A percentile compares a stretch with the other conserved stretches of the same genome.
phyloP scores from a whole-genome alignment of 305 asterid genomes.

The Monarda citriodora region DNA sequence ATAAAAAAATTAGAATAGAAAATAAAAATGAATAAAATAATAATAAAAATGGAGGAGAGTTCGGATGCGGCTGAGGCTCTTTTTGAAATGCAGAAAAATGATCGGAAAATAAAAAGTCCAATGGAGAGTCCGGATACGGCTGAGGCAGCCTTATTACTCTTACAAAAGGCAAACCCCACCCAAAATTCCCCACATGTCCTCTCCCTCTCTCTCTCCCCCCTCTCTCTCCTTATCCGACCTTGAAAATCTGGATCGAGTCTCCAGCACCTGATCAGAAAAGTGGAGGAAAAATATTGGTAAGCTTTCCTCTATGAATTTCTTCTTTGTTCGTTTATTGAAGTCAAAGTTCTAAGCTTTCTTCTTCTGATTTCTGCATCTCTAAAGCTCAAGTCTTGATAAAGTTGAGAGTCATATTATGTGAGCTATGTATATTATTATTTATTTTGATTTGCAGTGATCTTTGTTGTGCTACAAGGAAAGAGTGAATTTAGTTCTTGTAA shows the following conservation, averaged over 20 bases:
- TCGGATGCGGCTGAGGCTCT: no score
- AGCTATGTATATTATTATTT: not conserved
- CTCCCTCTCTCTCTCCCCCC: constrained; percentile 12
- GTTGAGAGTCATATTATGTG: constrained; percentile 9
- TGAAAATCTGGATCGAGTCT: constrained; percentile 13
- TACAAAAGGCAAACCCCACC: constrained; percentile 8
- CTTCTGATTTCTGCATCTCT: constrained; percentile 1
- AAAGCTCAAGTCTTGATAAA: constrained; percentile 19
- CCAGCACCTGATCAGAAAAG: not conserved
- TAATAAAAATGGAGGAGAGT: no score
- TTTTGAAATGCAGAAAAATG: no score
- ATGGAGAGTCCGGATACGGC: no score
- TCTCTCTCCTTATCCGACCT: constrained; percentile 18
- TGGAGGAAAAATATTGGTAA: constrained; percentile 16
- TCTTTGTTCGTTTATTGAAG: not conserved
- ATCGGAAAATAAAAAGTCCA: no score
- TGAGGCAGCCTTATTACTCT: no score
- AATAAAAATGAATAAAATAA: no score
- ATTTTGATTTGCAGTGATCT: not conserved
- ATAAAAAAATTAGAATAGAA: no score
- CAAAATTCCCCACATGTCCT: constrained; percentile 4
- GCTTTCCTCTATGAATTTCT: constrained; percentile 11
- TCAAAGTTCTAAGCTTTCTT: constrained; percentile 3
- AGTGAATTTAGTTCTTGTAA: constrained; percentile 1
- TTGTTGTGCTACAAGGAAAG: constrained; percentile 4